Evolutionary conservation across 176 grass and related monocot genomes (phyloP).

Genomic region (Ampelocalamus luodianensis): DNA sequence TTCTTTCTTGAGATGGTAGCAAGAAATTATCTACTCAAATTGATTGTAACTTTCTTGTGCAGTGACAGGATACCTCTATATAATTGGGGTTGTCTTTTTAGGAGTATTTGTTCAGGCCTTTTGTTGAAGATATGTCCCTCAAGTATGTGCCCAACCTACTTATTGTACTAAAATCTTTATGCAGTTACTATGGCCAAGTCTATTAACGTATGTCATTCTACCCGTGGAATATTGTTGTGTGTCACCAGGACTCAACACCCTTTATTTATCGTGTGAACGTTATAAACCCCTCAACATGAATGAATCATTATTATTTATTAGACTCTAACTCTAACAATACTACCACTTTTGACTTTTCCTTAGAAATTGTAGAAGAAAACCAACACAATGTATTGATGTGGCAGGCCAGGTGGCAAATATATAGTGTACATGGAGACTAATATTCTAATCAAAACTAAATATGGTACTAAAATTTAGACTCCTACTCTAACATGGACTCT

Average conservation of each 20-base stretch:
- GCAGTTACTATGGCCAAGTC: too few species aligned
- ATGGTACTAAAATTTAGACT: neutral
- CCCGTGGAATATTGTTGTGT: too few species aligned
- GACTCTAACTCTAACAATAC: neutral
- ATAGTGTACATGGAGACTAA: neutral
- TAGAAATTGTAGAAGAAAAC: neutral
- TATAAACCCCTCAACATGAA: too few species aligned
- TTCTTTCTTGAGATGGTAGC: neutral
- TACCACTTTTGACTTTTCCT: neutral
- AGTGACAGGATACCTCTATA: slow-evolving; percentile 86
- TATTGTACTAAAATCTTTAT: slow-evolving; percentile 22
- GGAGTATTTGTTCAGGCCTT: slow-evolving; percentile 60
- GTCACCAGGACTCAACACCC: too few species aligned
- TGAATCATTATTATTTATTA: too few species aligned
- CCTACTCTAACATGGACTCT: neutral
- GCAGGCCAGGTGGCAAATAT: neutral
- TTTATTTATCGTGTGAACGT: too few species aligned
- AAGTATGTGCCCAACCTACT: slow-evolving; percentile 58
- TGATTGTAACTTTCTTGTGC: slow-evolving; percentile 45
- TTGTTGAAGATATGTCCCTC: slow-evolving; percentile 65
- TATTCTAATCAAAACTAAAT: neutral
- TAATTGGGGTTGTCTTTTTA: slow-evolving; percentile 66
- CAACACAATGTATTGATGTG: neutral
- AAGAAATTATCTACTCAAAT: slow-evolving; percentile 22
- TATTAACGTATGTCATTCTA: too few species aligned